Conservation (phyloP, 2,329 filamentous ascomycete genomes). For the Colletotrichum spaethianum region DNA sequence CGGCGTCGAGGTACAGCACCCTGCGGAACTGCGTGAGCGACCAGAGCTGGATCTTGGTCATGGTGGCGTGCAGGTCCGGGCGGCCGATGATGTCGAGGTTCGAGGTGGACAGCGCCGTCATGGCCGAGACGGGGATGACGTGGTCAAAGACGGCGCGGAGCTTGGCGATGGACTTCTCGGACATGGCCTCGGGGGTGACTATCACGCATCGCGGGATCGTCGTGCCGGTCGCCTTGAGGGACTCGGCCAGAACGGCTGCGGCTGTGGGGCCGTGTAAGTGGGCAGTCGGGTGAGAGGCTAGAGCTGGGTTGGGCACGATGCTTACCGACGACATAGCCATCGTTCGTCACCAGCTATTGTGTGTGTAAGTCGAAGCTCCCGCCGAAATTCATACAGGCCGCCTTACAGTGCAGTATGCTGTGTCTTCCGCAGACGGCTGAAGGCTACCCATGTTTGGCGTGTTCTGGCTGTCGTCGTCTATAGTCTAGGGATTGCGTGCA, state of each 20-base stretch:
- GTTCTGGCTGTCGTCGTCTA: background rate
- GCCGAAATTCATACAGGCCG: too few relatives aligned
- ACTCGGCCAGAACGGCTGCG: slow-evolving; percentile 42
- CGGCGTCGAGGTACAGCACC: slow-evolving; percentile 70
- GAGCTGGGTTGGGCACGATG: background rate
- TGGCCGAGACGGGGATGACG: slow-evolving; percentile 36
- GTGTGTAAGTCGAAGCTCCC: background rate
- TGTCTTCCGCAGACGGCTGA: background rate
- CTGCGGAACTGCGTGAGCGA: slow-evolving; percentile 71
- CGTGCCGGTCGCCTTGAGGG: slow-evolving; percentile 39
- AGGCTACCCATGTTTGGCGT: slow-evolving; percentile 28
- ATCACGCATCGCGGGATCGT: slow-evolving; percentile 36
- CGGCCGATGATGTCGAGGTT: slow-evolving; percentile 79
- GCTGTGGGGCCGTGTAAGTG: slow-evolving; percentile 12
- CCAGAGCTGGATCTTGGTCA: slow-evolving; percentile 81
- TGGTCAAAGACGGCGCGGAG: slow-evolving; percentile 34
- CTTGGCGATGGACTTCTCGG: slow-evolving; percentile 5
- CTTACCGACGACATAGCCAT: slow-evolving; percentile 42
- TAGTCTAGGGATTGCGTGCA: background rate
- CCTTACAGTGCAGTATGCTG: slow-evolving; percentile 34
- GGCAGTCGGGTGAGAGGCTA: background rate
- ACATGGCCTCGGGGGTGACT: slow-evolving; percentile 34
- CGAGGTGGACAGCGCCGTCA: slow-evolving; percentile 43
- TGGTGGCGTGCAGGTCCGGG: slow-evolving; percentile 75
- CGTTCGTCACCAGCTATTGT: slow-evolving; percentile 41